Base-by-base conservation (phyloP, 495 filamentous ascomycete species). In the Penicillium ochrochloron region DNA sequence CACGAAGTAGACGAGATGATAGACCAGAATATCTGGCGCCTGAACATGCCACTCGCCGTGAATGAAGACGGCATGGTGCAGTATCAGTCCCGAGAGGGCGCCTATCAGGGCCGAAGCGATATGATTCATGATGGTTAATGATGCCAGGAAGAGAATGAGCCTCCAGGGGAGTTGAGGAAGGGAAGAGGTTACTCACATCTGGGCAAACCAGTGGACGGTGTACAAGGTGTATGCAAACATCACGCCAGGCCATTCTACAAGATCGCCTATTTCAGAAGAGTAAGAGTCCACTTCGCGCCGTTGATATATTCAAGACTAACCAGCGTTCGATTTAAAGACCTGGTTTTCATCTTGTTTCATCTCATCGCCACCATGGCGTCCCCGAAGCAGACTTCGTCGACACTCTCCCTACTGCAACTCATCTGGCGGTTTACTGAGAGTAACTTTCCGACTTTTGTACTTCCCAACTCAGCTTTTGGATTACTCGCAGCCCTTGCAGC, bases 41-140 rank as follows among this genome's bases (percentile, higher is more conserved):
- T 54, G 61, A 35, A 70, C 31, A 51, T 74, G 68, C 66, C 69
- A 70, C 58, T 74, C 71, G 15, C 71, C 69, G 17, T 70, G 62
- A 19, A 72, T 69, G 50, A 74, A 72, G 29, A 71, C 21, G n/a
- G 55, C 50, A 42, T 51, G 64, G 57, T 74, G 71, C 4, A 67
- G 27, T 17, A 21, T 42, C 23, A 67, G 15, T 21, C 67, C 67
- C 2, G 53, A 37, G 10, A 50, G 46, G 15, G 48, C 48, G 9
- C 59, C 60, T 15, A 62, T 35, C 37, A 62, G 17, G 52, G 12
- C 14, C 3, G 35, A n/a, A 21, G 50, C 25, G 19, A 10, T 2
- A 21, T 7, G 10, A 23, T 52, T 39, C 59, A 61, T 61, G 46
- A 42, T 29, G 21, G 12, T 27, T 5, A 42, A 19, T 5, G 31